Conservation (phyloP, 768 basidiomycete genomes). For the Tephrocybe sp. region DNA sequence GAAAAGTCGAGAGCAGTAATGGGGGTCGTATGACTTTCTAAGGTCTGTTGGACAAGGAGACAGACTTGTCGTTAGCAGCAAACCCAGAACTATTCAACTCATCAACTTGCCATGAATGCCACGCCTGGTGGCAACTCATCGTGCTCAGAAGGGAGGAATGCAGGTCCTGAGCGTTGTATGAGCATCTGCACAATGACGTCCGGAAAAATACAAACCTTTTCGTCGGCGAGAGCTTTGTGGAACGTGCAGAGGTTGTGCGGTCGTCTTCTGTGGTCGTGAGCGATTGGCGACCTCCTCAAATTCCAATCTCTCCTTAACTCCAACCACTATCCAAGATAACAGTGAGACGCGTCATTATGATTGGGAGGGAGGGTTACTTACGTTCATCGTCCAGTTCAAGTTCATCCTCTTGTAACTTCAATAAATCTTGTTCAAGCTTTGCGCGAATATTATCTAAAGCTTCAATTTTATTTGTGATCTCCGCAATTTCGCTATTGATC, state of each 20-base stretch:
- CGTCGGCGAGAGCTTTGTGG: slow-evolving; percentile 65
- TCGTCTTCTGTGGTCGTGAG: slow-evolving; percentile 23
- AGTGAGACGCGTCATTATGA: slow-evolving; percentile 5
- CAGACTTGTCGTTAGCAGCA: slow-evolving; percentile 6
- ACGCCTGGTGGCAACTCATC: slow-evolving; percentile 91
- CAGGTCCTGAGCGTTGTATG: slow-evolving; percentile 58
- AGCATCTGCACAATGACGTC: background rate
- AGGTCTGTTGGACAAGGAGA: slow-evolving; percentile 58
- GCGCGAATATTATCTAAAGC: slow-evolving; percentile 77
- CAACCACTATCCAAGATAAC: slow-evolving; percentile 59
- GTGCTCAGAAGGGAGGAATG: slow-evolving; percentile 96
- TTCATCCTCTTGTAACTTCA: slow-evolving; percentile 92
- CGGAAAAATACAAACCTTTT: slow-evolving; percentile 47
- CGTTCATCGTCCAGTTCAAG: slow-evolving; percentile 95
- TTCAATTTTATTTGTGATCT: slow-evolving; percentile 88
- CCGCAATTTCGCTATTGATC: slow-evolving; percentile 80
- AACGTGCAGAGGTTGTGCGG: slow-evolving; percentile 40
- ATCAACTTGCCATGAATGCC: slow-evolving; percentile 83
- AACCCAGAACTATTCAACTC: background rate
- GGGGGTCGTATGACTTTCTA: slow-evolving; percentile 76
- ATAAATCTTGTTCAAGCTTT: slow-evolving; percentile 76
- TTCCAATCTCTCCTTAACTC: slow-evolving; percentile 80
- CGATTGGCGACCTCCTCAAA: slow-evolving; percentile 54
- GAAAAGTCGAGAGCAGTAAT: slow-evolving; percentile 92
- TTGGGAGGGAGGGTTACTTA: slow-evolving; percentile 35